phyloP scores from a whole-genome alignment of 495 filamentous ascomycete genomes.

The Xylaria flabelliformis region DNA sequence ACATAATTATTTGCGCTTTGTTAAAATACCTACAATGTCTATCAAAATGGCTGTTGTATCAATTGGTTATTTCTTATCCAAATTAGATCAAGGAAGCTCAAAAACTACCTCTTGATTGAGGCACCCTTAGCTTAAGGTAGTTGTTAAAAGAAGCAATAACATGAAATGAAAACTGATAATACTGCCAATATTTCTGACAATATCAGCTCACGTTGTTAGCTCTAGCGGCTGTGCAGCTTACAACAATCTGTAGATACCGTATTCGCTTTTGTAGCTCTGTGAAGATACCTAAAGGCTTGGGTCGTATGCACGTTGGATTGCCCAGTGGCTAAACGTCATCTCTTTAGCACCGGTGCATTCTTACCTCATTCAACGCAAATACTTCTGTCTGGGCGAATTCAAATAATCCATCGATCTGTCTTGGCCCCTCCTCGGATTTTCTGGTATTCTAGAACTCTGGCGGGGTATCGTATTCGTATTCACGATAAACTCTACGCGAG shows the following conservation, averaged over 20 bases:
- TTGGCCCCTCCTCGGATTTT: neutral
- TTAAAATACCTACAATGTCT: neutral
- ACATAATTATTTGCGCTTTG: neutral
- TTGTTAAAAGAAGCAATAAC: neutral
- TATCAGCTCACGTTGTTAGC: neutral
- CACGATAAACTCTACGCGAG: neutral
- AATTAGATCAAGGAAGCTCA: neutral
- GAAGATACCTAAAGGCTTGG: neutral
- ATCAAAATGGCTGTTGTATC: neutral
- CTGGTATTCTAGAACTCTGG: neutral
- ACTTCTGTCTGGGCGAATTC: no score
- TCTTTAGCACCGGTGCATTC: neutral
- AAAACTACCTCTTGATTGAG: neutral
- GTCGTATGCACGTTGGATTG: neutral
- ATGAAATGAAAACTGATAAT: neutral
- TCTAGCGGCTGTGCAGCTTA: neutral
- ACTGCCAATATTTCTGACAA: neutral
- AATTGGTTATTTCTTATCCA: neutral
- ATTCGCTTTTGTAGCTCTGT: constrained; percentile 4
- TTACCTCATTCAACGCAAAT: neutral
- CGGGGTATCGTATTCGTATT: constrained; percentile 21
- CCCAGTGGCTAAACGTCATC: neutral
- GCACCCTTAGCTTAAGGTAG: neutral
- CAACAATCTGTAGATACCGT: neutral
- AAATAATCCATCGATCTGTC: neutral